Conservation (phyloP, 345 rosid species). For the Populus nigra region DNA sequence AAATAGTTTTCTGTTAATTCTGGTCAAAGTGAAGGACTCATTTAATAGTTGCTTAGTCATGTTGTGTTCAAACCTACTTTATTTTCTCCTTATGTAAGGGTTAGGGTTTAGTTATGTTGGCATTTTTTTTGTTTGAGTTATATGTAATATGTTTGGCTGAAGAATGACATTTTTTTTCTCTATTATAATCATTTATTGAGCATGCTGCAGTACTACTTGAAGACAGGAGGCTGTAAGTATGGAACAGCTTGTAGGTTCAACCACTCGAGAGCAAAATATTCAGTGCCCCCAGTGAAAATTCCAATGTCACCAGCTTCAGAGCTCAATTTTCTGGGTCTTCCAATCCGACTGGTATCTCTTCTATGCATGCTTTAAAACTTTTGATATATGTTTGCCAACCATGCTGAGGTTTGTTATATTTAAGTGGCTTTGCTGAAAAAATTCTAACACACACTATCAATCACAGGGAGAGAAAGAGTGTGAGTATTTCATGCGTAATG, state of each 20-base stretch:
- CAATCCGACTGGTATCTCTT: slow-evolving; percentile 60
- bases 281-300: slow-evolving; percentile 37
- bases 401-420: not conserved
- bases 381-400: not conserved
- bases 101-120: not conserved
- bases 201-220: slow-evolving; percentile 71
- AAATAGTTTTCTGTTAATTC: not conserved
- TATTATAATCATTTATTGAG: slow-evolving; percentile 25
- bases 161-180: slow-evolving; percentile 19
- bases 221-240: slow-evolving; percentile 91
- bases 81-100: not conserved
- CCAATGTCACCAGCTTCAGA: slow-evolving; percentile 36
- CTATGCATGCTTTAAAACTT: not conserved
- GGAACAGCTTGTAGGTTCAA: slow-evolving; percentile 80
- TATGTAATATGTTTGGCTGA: not conserved
- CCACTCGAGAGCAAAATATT: slow-evolving; percentile 52
- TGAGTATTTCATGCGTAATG: slow-evolving; percentile 87
- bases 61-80: not conserved
- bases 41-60: not conserved
- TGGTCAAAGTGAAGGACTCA: not conserved
- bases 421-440: not conserved
- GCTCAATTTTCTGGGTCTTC: slow-evolving; percentile 87
- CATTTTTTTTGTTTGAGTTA: not conserved
- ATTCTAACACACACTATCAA: slow-evolving; percentile 8
- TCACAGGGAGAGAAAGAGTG: slow-evolving; percentile 79